These are phyloP conservation scores for Epichloe sibirici DNA, from an alignment of 2,329 filamentous ascomycete species.

Conservation along the genomic window DNA sequence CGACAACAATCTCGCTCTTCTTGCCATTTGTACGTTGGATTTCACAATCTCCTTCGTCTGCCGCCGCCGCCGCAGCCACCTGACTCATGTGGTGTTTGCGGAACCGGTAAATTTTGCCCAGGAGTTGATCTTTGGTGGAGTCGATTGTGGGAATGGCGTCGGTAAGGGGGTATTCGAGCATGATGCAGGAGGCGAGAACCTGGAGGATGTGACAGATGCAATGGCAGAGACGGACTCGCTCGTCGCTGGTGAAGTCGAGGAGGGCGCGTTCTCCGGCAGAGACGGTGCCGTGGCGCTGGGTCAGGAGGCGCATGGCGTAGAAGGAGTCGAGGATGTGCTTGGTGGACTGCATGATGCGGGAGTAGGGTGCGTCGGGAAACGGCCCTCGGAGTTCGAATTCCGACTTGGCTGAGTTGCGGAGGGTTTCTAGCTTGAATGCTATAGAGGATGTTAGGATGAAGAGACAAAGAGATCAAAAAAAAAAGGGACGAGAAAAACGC, in stretches of 20 bases:
- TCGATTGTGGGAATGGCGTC: constrained; percentile 79
- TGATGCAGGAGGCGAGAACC: constrained; percentile 85
- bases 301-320: constrained; percentile 90
- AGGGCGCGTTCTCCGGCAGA: constrained; percentile 73
- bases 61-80: constrained; percentile 6
- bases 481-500: background rate
- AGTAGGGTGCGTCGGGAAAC: constrained; percentile 65
- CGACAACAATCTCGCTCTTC: constrained; percentile 27
- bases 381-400: constrained; percentile 85
- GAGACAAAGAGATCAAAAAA: background rate
- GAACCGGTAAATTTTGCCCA: constrained; percentile 83
- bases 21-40: constrained; percentile 11
- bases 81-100: constrained; percentile 49
- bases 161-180: constrained; percentile 85
- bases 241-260: constrained; percentile 63
- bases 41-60: constrained; percentile 1
- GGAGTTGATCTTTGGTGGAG: constrained; percentile 65
- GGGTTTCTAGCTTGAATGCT: constrained; percentile 57
- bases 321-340: constrained; percentile 83
- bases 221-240: constrained; percentile 70
- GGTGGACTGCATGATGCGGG: constrained; percentile 65
- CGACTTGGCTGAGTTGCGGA: constrained; percentile 60
- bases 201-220: constrained; percentile 80
- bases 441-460: background rate
- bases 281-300: constrained; percentile 63